A percentile compares a stretch with the other conserved stretches of the same genome.
Conservation (phyloP, 2,329 filamentous ascomycete genomes). For the Sodiomyces alkalinus region DNA sequence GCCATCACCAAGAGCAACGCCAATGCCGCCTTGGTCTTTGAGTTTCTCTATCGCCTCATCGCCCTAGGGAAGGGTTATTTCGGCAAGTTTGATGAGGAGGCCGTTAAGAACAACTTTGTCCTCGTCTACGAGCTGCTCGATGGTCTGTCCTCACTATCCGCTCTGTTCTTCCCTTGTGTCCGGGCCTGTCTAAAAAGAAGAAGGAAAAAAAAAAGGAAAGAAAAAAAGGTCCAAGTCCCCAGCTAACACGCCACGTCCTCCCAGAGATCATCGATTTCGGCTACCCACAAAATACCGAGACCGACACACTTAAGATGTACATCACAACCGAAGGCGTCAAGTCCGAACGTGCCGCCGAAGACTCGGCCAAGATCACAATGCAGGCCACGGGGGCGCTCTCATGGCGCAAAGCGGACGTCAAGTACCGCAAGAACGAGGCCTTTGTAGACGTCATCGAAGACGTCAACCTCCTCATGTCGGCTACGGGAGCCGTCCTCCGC, state of each 20-base stretch:
- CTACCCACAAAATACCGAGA: slow-evolving; percentile 97
- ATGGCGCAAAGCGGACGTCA: slow-evolving; percentile 94
- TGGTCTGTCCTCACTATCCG: slow-evolving; percentile 34
- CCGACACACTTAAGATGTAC: slow-evolving; percentile 98
- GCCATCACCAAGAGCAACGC: slow-evolving; percentile 98
- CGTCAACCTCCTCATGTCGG: slow-evolving; percentile 98
- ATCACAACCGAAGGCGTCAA: slow-evolving; percentile 99
- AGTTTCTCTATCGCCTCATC: slow-evolving; percentile 90
- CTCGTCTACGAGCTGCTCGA: slow-evolving; percentile 94
- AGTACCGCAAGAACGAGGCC: slow-evolving; percentile 98
- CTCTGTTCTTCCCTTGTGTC: too few species aligned
- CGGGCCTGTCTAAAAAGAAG: too few species aligned
- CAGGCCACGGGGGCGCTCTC: slow-evolving; percentile 94
- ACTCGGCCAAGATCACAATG: slow-evolving; percentile 98
- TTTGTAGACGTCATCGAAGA: slow-evolving; percentile 99
- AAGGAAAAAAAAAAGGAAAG: background rate
- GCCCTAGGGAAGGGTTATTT: slow-evolving; percentile 90
- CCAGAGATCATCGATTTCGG: slow-evolving; percentile 96
- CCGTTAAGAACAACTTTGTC: slow-evolving; percentile 99
- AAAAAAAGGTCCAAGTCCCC: background rate
- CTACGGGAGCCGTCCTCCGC: slow-evolving; percentile 82
- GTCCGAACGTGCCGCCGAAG: slow-evolving; percentile 70
- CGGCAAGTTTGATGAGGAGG: slow-evolving; percentile 97
- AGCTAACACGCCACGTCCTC: slow-evolving; percentile 1
- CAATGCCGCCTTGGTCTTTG: slow-evolving; percentile 94